A percentile compares a stretch with the other conserved stretches of the same genome.
These are phyloP conservation scores for Handroanthus guayacan DNA, from an alignment of 257 asterid species.

Conservation along the genomic window DNA sequence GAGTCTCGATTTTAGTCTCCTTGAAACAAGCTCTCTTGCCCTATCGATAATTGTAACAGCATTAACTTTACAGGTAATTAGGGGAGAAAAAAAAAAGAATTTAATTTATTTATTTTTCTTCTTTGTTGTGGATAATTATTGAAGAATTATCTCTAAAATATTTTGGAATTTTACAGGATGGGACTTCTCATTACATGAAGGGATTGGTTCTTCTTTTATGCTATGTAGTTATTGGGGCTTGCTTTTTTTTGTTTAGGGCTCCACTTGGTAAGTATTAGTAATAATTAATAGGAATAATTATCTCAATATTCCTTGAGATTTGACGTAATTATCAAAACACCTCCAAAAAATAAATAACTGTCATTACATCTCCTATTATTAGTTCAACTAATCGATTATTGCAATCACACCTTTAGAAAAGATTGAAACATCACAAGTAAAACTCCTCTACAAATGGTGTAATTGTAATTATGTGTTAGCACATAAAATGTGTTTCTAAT, in stretches of 20 bases:
- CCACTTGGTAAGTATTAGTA: slow-evolving; percentile 54
- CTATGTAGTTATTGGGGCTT: slow-evolving; percentile 66
- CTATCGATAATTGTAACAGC: slow-evolving; percentile 76
- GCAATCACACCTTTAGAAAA: too few species aligned
- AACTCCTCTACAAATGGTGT: too few species aligned
- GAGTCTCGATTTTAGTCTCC: slow-evolving; percentile 68
- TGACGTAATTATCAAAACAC: too few species aligned
- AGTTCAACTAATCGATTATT: too few species aligned
- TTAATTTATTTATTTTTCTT: background rate
- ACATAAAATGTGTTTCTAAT: too few species aligned
- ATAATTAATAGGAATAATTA: background rate
- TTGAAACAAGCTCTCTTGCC: slow-evolving; percentile 72
- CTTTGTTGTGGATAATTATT: background rate
- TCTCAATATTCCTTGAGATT: too few species aligned
- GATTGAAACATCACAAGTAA: too few species aligned
- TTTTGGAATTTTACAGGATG: slow-evolving; percentile 63
- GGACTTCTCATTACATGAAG: slow-evolving; percentile 88
- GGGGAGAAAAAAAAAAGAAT: background rate
- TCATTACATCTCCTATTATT: too few species aligned
- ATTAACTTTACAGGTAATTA: slow-evolving; percentile 67
- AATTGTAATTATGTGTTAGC: too few species aligned
- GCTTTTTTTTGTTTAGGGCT: slow-evolving; percentile 62
- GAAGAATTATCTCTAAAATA: background rate
- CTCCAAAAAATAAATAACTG: too few species aligned
- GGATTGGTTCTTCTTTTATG: slow-evolving; percentile 81